Evolutionary conservation across 805 yeast species (phyloP).

Genomic region (Candida ortonii): DNA sequence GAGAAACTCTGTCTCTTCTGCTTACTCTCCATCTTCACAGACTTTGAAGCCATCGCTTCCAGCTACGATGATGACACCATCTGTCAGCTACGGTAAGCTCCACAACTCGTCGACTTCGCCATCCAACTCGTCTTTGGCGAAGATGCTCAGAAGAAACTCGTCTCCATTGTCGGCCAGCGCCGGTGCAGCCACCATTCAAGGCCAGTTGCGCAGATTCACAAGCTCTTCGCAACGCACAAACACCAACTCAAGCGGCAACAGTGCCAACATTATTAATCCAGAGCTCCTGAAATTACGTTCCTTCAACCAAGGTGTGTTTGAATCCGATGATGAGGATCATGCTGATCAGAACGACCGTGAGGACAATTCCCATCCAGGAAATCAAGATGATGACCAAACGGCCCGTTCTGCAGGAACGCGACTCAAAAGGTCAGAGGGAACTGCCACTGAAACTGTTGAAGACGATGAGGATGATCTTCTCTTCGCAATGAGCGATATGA

Average conservation of each 20-base stretch:
- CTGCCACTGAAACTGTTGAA: constrained; percentile 27
- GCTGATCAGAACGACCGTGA: constrained; percentile 31
- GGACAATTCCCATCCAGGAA: constrained; percentile 34
- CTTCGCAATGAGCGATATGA: constrained; percentile 76
- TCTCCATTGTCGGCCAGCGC: constrained; percentile 15
- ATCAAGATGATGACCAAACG: constrained; percentile 23
- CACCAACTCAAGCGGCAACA: constrained; percentile 16
- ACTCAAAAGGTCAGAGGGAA: constrained; percentile 4
- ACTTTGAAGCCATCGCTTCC: constrained; percentile 18
- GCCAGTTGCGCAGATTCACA: constrained; percentile 12
- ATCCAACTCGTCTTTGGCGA: constrained; percentile 20
- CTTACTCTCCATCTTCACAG: constrained; percentile 25
- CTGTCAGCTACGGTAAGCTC: constrained; percentile 23
- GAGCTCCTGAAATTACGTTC: constrained; percentile 30
- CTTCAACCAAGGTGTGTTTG: constrained; percentile 32
- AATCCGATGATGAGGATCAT: constrained; percentile 33
- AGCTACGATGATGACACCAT: constrained; percentile 24
- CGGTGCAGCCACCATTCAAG: constrained; percentile 11
- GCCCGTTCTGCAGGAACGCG: constrained; percentile 8
- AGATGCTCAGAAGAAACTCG: constrained; percentile 16
- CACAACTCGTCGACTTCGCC: constrained; percentile 19
- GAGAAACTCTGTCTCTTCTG: constrained; percentile 23
- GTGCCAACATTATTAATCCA: constrained; percentile 19
- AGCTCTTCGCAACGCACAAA: constrained; percentile 18
- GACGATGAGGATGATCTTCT: constrained; percentile 67